Conservation (phyloP, 148 eudicot genomes). For the Heliamphora exappendiculata region DNA sequence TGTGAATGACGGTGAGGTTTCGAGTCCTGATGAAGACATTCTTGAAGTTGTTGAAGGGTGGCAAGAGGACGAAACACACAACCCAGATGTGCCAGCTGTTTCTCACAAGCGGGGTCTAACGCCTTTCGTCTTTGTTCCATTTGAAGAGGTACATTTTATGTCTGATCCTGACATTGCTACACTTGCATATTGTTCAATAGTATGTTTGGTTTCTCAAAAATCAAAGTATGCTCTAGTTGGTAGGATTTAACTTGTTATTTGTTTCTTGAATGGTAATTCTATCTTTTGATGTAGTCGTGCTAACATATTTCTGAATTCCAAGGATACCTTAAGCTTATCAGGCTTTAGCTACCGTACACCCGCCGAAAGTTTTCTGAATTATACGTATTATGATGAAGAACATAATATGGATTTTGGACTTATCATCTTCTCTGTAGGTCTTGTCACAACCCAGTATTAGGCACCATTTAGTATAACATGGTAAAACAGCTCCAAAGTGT, state of each 20-base stretch:
- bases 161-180: background rate
- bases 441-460: background rate
- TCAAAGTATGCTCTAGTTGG: background rate
- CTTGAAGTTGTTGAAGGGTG: constrained; percentile 82
- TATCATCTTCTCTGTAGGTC: background rate
- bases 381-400: background rate
- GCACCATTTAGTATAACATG: background rate
- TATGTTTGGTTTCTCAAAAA: background rate
- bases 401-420: background rate
- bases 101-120: constrained; percentile 77
- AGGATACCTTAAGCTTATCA: background rate
- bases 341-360: background rate
- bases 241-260: background rate
- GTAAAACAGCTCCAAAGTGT: too few relatives aligned
- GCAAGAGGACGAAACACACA: constrained; percentile 90
- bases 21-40: constrained; percentile 48
- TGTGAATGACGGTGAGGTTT: constrained; percentile 57
- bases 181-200: background rate
- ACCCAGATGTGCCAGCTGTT: constrained; percentile 91
- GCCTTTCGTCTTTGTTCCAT: constrained; percentile 86
- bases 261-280: background rate
- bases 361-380: background rate
- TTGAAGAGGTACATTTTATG: constrained; percentile 63
- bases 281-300: background rate
- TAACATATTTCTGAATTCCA: background rate